These are phyloP conservation scores for Xylaria sp. DNA, from an alignment of 2,329 filamentous ascomycete genomes.

Conservation along the genomic window DNA sequence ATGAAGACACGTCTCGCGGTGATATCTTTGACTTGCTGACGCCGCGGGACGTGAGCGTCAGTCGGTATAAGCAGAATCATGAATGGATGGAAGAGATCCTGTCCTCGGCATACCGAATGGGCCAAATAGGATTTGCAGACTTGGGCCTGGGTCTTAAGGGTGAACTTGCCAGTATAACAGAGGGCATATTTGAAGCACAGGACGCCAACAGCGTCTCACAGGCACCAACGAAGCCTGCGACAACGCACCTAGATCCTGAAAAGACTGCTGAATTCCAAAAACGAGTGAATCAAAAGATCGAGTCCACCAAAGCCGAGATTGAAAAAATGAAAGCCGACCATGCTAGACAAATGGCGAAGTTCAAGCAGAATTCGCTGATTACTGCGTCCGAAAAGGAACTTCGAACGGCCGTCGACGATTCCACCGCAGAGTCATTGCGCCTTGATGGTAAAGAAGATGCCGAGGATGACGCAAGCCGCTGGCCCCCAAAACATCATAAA, in stretches of 20 bases:
- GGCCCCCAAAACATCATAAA: constrained; percentile 58
- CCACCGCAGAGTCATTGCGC: constrained; percentile 70
- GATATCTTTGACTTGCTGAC: constrained; percentile 92
- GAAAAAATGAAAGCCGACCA: constrained; percentile 86
- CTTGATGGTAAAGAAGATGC: constrained; percentile 67
- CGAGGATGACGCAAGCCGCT: constrained; percentile 59
- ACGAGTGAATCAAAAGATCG: constrained; percentile 77
- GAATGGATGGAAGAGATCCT: constrained; percentile 99
- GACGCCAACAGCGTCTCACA: constrained; percentile 60
- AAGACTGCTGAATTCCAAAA: constrained; percentile 86
- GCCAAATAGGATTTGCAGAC: constrained; percentile 87
- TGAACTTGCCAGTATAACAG: constrained; percentile 82
- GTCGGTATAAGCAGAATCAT: constrained; percentile 92
- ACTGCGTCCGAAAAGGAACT: constrained; percentile 81
- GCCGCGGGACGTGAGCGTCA: constrained; percentile 86
- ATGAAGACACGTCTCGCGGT: constrained; percentile 87
- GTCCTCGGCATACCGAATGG: constrained; percentile 86
- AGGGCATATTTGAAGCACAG: constrained; percentile 81
- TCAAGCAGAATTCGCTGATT: constrained; percentile 76
- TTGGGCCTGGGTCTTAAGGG: constrained; percentile 87
- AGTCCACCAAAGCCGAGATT: constrained; percentile 81
- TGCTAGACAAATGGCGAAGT: constrained; percentile 76
- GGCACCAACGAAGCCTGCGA: constrained; percentile 67
- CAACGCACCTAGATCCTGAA: constrained; percentile 76
- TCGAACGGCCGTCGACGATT: constrained; percentile 70